Evolutionary conservation across 805 yeast species (phyloP).

Genomic region (Saturnispora gosingensis): DNA sequence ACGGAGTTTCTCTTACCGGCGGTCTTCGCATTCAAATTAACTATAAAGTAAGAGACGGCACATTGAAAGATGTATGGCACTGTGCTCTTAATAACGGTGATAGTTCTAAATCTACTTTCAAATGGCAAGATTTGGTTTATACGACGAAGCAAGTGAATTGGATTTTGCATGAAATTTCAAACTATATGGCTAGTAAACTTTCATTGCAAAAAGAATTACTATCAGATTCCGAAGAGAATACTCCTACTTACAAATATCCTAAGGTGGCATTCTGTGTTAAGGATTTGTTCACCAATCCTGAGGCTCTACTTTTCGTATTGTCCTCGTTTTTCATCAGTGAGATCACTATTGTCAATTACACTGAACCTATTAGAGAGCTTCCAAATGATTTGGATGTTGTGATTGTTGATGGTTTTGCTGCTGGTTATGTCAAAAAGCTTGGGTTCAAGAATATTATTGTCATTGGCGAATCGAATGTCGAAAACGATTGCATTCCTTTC

Average conservation of each 20-base stretch:
- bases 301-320: conserved; percentile 18
- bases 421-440: conserved; percentile 5
- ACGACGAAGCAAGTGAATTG: conserved; percentile 7
- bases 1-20: conserved; percentile 56
- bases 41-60: conserved; percentile 66
- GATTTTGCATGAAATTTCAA: conserved; percentile 1
- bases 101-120: not conserved
- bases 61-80: conserved; percentile 65
- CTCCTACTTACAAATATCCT: not conserved
- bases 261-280: conserved; percentile 11
- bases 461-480: conserved; percentile 14
- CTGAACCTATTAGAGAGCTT: conserved; percentile 34
- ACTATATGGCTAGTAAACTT: conserved; percentile 8
- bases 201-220: not conserved
- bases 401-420: conserved; percentile 14
- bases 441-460: conserved; percentile 24
- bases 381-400: conserved; percentile 31
- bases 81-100: conserved; percentile 29
- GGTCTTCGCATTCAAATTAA: conserved; percentile 60
- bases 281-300: conserved; percentile 12
- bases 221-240: not conserved
- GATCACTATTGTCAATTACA: conserved; percentile 30
- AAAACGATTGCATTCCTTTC: not conserved
- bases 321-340: conserved; percentile 29
- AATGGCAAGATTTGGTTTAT: not conserved